Percentiles rank a stretch among this genome's conserved stretches.
Conservation (phyloP, 129 eudicot species). For the Tagetes patula region DNA sequence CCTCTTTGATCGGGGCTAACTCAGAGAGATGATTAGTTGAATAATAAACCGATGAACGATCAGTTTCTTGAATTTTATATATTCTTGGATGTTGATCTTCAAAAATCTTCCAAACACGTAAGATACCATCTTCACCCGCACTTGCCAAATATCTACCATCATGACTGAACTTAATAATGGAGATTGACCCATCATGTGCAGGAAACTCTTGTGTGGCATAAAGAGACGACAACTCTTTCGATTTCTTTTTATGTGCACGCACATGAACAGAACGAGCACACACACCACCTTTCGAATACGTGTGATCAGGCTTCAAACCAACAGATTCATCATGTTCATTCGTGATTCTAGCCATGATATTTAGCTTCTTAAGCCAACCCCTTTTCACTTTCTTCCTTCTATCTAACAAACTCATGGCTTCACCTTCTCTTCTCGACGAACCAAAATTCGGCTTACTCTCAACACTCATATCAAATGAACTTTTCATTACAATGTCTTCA, state of each 20-base stretch:
- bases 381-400: conserved; percentile 48
- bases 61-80: conserved; percentile 39
- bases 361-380: conserved; percentile 59
- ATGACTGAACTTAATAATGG: conserved; percentile 73
- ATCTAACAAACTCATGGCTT: conserved; percentile 18
- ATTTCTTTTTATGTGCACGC: conserved; percentile 43
- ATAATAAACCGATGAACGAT: conserved; percentile 51
- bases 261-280: conserved; percentile 43
- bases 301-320: conserved; percentile 18
- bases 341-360: conserved; percentile 36
- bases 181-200: conserved; percentile 76
- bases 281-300: conserved; percentile 20
- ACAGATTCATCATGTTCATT: conserved; percentile 33
- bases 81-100: conserved; percentile 56
- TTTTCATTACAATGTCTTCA: conserved; percentile 32
- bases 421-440: conserved; percentile 36
- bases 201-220: conserved; percentile 65
- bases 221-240: conserved; percentile 67
- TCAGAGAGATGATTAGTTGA: conserved; percentile 57
- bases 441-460: conserved; percentile 42
- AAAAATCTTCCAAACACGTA: conserved; percentile 74
- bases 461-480: conserved; percentile 40
- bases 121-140: conserved; percentile 76
- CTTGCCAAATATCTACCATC: conserved; percentile 84
- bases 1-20: conserved; percentile 49